Conservation (phyloP, 2,329 filamentous ascomycete species). For the Davidsoniella australis region DNA sequence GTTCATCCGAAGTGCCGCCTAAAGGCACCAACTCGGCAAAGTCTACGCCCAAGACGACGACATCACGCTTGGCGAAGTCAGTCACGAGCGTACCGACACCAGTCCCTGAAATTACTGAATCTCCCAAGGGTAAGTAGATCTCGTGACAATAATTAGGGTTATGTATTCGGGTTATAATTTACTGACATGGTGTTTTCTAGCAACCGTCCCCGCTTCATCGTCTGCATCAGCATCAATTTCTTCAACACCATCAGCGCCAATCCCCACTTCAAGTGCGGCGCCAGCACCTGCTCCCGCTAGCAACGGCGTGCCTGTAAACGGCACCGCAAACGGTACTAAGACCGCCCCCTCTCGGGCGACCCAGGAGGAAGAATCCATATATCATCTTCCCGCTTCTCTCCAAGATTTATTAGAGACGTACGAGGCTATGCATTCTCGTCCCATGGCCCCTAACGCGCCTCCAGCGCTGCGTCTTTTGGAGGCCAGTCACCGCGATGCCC, state of each 20-base stretch:
- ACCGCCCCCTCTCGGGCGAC: constrained; percentile 16
- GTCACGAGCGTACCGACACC: constrained; percentile 26
- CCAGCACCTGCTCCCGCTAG: neutral
- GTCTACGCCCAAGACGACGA: constrained; percentile 15
- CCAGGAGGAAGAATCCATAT: constrained; percentile 62
- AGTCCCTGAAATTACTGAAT: constrained; percentile 25
- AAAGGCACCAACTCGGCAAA: constrained; percentile 25
- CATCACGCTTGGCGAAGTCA: constrained; percentile 8
- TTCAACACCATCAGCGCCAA: neutral
- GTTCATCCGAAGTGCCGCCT: constrained; percentile 22
- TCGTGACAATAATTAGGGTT: constrained; percentile 1
- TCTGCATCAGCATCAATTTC: constrained; percentile 1
- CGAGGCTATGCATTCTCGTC: constrained; percentile 61
- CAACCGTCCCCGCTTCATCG: constrained; percentile 3
- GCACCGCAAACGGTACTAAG: constrained; percentile 29
- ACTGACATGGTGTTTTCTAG: constrained; percentile 9
- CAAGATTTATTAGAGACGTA: constrained; percentile 85
- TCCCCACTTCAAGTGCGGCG: neutral
- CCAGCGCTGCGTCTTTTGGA: constrained; percentile 58
- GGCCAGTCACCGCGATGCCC: constrained; percentile 54
- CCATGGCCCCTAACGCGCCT: constrained; percentile 42
- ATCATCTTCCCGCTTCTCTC: constrained; percentile 75
- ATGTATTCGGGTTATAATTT: constrained; percentile 10
- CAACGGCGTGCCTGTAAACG: constrained; percentile 29
- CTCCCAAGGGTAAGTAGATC: constrained; percentile 27